These are phyloP conservation scores for Aegilops bicornis DNA, from an alignment of 176 grass and related monocot genomes.

Conservation along the genomic window DNA sequence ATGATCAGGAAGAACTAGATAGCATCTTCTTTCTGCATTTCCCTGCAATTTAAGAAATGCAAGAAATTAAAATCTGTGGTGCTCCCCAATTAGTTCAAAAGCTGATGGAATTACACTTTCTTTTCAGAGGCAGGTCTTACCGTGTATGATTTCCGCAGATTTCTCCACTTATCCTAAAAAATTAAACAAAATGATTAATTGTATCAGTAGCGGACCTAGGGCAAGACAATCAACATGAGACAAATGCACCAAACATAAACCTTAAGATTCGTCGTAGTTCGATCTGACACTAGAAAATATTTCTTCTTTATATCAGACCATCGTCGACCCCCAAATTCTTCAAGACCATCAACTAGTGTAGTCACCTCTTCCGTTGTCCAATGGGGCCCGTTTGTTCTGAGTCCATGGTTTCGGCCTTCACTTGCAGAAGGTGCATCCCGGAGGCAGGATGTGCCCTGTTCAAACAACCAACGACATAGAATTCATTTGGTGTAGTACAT, in stretches of 20 bases:
- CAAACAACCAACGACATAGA: neutral
- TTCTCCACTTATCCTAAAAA: neutral
- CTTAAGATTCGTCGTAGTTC: neutral
- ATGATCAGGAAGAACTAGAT: neutral
- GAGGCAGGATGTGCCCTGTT: neutral
- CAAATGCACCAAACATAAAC: neutral
- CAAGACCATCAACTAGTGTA: neutral
- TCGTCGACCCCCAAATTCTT: neutral
- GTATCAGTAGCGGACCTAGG: neutral
- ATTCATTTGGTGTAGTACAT: neutral
- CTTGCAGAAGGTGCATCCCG: neutral
- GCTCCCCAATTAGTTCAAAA: neutral
- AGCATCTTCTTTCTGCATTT: neutral
- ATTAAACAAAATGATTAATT: neutral
- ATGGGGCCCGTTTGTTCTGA: constrained; percentile 7
- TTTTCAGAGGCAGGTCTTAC: neutral
- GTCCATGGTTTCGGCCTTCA: neutral
- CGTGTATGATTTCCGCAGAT: neutral
- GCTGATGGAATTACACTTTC: neutral
- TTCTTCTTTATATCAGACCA: constrained; percentile 1
- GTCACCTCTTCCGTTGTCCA: constrained; percentile 25
- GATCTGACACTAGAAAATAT: neutral
- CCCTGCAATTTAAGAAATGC: neutral
- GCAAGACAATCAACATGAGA: neutral
- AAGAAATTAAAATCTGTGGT: neutral